Conservation (phyloP, 2,329 filamentous ascomycete species). For the Pyricularia sp. region DNA sequence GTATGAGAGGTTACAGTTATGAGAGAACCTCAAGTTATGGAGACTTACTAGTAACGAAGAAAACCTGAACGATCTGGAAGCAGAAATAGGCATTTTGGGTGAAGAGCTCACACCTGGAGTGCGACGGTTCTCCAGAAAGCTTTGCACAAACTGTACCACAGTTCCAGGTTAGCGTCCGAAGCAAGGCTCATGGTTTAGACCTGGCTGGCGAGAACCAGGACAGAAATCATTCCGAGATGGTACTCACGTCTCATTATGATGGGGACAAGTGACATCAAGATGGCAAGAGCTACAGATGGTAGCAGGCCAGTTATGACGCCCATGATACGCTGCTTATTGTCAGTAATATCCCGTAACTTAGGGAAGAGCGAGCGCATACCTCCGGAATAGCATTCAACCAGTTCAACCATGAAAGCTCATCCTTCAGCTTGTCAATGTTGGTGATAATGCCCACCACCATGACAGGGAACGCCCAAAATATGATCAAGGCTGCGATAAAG, state of each 20-base stretch:
- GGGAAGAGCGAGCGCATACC: constrained; percentile 5
- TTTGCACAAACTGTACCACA: constrained; percentile 57
- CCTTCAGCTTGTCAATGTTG: constrained; percentile 64
- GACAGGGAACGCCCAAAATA: constrained; percentile 77
- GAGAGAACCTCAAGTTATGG: not conserved
- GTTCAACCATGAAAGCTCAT: constrained; percentile 51
- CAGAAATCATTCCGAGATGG: not conserved
- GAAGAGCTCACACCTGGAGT: constrained; percentile 73
- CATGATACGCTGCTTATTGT: constrained; percentile 40
- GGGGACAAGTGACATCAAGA: constrained; percentile 81
- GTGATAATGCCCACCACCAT: constrained; percentile 78
- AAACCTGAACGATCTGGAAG: constrained; percentile 82
- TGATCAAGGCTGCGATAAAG: constrained; percentile 68
- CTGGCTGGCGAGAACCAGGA: not conserved
- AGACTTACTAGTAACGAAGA: constrained; percentile 58
- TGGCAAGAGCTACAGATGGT: constrained; percentile 66
- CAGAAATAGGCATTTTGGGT: constrained; percentile 88
- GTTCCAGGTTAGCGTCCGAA: not conserved
- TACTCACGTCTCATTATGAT: constrained; percentile 65
- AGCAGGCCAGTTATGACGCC: constrained; percentile 80
- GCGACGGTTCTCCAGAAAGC: constrained; percentile 69
- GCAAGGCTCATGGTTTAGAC: not conserved
- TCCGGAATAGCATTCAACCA: constrained; percentile 65
- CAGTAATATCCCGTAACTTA: not conserved
- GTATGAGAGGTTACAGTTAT: not conserved